Conservation (phyloP, 108 stramenopile species). For the Conticribra weissflogii region DNA sequence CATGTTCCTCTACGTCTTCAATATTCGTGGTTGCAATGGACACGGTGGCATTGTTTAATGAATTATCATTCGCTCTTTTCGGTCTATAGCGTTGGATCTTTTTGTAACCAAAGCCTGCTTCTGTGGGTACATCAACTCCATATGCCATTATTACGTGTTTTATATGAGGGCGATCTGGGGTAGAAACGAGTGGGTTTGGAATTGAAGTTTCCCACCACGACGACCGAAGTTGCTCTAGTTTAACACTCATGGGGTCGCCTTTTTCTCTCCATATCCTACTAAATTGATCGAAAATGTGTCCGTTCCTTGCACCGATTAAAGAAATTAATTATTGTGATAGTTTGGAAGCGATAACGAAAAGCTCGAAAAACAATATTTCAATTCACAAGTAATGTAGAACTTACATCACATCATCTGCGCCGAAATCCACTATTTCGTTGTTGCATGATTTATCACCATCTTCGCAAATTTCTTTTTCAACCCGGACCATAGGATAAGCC, state of each 20-base stretch:
- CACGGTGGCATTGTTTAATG: background rate
- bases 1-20: slow-evolving; percentile 12
- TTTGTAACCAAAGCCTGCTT: slow-evolving; percentile 71
- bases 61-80: background rate
- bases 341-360: too few species aligned
- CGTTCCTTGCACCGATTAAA: too few species aligned
- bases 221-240: slow-evolving; percentile 70
- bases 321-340: too few species aligned
- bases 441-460: slow-evolving; percentile 43
- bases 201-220: slow-evolving; percentile 66
- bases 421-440: slow-evolving; percentile 34
- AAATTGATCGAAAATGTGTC: slow-evolving; percentile 66
- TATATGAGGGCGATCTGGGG: slow-evolving; percentile 84
- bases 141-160: slow-evolving; percentile 87
- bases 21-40: slow-evolving; percentile 3
- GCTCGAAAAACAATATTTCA: too few species aligned
- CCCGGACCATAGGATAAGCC: slow-evolving; percentile 63
- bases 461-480: slow-evolving; percentile 61
- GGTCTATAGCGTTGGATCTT: slow-evolving; percentile 26
- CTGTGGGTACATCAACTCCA: slow-evolving; percentile 84
- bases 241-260: slow-evolving; percentile 65
- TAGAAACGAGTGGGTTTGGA: slow-evolving; percentile 68
- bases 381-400: too few species aligned
- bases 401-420: slow-evolving; percentile 53
- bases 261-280: slow-evolving; percentile 74